phyloP scores from a whole-genome alignment of 2,329 filamentous ascomycete species.

The Lachnellula cervina region DNA sequence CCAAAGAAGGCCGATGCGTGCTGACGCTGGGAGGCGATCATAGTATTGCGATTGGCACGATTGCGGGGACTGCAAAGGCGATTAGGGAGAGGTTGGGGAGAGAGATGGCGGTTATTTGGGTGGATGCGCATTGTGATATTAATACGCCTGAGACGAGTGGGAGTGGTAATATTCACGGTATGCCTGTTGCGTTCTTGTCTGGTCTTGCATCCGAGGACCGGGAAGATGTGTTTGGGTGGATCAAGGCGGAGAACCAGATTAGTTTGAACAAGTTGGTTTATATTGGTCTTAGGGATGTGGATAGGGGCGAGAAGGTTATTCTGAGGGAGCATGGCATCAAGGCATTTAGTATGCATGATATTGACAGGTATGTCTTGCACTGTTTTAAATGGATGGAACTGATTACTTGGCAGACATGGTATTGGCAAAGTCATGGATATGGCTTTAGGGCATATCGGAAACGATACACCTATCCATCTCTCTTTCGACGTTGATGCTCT shows the following conservation, averaged over 20 bases:
- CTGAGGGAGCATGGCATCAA: conserved; percentile 84
- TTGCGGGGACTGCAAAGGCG: conserved; percentile 82
- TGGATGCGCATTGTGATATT: conserved; percentile 96
- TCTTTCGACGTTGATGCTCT: conserved; percentile 96
- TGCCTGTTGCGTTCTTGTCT: conserved; percentile 91
- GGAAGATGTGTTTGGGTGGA: conserved; percentile 84
- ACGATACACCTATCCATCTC: conserved; percentile 91
- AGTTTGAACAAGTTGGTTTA: conserved; percentile 87
- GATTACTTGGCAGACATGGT: conserved; percentile 58
- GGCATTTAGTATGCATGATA: conserved; percentile 97
- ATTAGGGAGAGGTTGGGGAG: conserved; percentile 74
- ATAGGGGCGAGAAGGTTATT: conserved; percentile 89
- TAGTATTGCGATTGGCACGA: conserved; percentile 90
- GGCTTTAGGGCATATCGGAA: conserved; percentile 93
- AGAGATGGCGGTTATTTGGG: conserved; percentile 96
- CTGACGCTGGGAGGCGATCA: conserved; percentile 95
- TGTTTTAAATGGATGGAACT: not conserved
- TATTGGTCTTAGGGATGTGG: conserved; percentile 90
- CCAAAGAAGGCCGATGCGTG: conserved; percentile 76
- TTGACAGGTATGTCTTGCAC: conserved; percentile 63
- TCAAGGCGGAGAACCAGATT: conserved; percentile 64
- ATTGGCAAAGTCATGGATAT: conserved; percentile 97
- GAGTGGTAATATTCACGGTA: conserved; percentile 94
- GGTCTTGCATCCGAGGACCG: conserved; percentile 73
- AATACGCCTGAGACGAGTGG: conserved; percentile 88